These are phyloP conservation scores for Phalaenopsis equestris DNA, from an alignment of 106 monocot species.

Conservation along the genomic window DNA sequence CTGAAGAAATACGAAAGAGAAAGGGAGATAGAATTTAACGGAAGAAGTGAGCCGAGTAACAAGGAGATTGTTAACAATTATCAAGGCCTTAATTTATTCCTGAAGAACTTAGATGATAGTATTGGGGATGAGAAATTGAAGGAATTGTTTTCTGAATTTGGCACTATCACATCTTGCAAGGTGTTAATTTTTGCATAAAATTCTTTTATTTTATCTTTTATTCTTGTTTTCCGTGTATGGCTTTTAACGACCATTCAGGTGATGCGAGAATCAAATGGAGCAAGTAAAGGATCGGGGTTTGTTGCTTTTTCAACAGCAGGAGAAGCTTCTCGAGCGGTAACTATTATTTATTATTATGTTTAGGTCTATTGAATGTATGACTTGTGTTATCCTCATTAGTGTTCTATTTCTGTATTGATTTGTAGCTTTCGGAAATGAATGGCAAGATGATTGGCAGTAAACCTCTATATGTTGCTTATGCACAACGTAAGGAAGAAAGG, in stretches of 20 bases:
- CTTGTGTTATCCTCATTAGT: not conserved
- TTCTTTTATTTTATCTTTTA: not conserved
- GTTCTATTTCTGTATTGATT: not conserved
- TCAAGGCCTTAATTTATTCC: conserved; percentile 68
- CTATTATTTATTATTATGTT: not conserved
- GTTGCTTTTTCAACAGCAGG: conserved; percentile 23
- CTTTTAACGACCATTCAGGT: conserved; percentile 10
- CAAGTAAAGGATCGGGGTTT: conserved; percentile 23
- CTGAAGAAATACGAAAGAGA: conserved; percentile 92
- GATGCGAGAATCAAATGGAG: conserved; percentile 27
- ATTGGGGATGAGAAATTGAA: conserved; percentile 67
- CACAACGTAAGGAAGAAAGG: conserved; percentile 84
- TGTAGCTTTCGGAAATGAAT: conserved; percentile 80
- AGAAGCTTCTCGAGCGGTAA: conserved; percentile 22
- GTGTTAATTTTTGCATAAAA: conserved; percentile 19
- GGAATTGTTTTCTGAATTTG: conserved; percentile 64
- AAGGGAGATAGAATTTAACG: conserved; percentile 74
- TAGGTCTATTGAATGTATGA: not conserved
- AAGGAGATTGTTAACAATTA: conserved; percentile 51
- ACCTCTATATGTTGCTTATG: conserved; percentile 86
- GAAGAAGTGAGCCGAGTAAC: conserved; percentile 48
- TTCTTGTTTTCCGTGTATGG: not conserved
- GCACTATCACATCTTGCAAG: conserved; percentile 86
- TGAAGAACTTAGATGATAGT: conserved; percentile 85
- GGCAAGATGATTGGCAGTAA: conserved; percentile 70